Conservation (phyloP, 192 early-diverging fungal genomes). For the Coemansia sp. region DNA sequence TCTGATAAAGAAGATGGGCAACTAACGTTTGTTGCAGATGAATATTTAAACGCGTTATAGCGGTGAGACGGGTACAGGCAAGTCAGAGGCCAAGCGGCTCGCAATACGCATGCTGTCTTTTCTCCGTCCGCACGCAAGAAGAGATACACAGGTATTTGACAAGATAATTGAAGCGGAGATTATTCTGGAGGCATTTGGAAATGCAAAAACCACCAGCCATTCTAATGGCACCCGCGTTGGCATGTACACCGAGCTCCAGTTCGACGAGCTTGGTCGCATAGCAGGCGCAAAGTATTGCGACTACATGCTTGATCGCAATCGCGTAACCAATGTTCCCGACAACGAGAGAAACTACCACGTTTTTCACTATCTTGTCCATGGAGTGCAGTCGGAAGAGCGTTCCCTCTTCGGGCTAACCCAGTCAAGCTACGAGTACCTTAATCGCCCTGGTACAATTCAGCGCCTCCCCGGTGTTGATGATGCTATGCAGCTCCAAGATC, state of each 20-base stretch:
- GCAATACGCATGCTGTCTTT: constrained; percentile 67
- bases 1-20: too few relatives aligned
- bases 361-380: constrained; percentile 92
- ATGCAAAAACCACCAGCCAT: constrained; percentile 74
- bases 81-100: constrained; percentile 73
- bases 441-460: constrained; percentile 49
- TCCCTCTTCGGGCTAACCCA: constrained; percentile 68
- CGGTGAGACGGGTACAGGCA: constrained; percentile 87
- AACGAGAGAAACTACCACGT: constrained; percentile 91
- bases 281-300: constrained; percentile 85
- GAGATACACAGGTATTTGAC: constrained; percentile 66
- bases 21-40: not conserved
- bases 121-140: constrained; percentile 68
- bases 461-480: constrained; percentile 64
- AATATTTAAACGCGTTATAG: constrained; percentile 44
- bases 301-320: constrained; percentile 84
- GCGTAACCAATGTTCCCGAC: constrained; percentile 66
- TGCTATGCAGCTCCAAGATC: constrained; percentile 61
- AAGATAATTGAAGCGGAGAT: constrained; percentile 70
- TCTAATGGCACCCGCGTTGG: constrained; percentile 83
- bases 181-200: constrained; percentile 86
- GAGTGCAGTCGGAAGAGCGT: constrained; percentile 77
- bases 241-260: constrained; percentile 86
- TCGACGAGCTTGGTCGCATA: constrained; percentile 86
- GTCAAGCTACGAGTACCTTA: constrained; percentile 58